Evolutionary conservation across 176 grass and related monocot genomes (phyloP).

Genomic region (Pharus latifolius): DNA sequence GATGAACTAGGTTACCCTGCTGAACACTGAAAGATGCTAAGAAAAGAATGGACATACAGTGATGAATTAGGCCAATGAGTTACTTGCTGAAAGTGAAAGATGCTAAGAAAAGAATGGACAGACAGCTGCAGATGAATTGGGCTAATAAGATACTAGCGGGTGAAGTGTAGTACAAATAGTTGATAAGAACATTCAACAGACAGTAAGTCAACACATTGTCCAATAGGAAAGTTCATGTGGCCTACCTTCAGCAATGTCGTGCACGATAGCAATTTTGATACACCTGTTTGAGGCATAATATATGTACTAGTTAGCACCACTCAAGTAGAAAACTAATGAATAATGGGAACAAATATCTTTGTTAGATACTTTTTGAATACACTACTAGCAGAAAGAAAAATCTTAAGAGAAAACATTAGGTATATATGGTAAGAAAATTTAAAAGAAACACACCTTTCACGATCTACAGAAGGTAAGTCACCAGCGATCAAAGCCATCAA

Average conservation of each 20-base stretch:
- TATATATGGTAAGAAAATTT: not conserved
- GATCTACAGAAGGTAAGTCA: conserved; percentile 56
- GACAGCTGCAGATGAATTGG: not conserved
- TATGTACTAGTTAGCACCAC: not conserved
- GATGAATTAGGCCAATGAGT: not conserved
- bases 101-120: not conserved
- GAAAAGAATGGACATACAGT: not conserved
- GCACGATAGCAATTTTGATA: conserved; percentile 96
- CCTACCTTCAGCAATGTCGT: conserved; percentile 97
- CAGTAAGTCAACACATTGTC: not conserved
- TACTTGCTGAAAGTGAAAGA: not conserved
- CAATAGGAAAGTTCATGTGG: not conserved
- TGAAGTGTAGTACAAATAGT: not conserved
- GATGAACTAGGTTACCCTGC: too few species aligned
- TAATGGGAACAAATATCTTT: not conserved
- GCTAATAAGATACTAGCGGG: not conserved
- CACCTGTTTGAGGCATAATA: conserved; percentile 42
- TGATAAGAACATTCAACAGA: not conserved
- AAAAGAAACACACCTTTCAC: conserved; percentile 60
- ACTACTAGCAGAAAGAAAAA: not conserved
- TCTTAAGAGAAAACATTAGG: not conserved
- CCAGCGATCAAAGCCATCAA: conserved; percentile 77
- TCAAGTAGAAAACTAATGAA: not conserved
- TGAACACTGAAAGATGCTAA: not conserved
- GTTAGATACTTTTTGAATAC: not conserved